Conservation (phyloP, 2,329 filamentous ascomycete species). For the Ustilaginoidea virens region DNA sequence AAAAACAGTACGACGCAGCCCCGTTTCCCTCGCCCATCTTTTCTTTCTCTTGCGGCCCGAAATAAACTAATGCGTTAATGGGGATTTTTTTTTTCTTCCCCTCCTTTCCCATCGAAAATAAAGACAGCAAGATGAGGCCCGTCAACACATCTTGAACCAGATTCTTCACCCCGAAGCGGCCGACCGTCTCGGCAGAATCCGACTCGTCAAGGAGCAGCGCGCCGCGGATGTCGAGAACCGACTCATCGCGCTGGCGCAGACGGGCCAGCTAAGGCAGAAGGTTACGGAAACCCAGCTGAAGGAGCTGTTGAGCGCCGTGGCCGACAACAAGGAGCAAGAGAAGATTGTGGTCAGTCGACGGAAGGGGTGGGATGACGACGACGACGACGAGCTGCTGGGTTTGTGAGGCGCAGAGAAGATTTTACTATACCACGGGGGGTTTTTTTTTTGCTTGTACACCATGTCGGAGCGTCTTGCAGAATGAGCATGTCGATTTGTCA, state of each 20-base stretch:
- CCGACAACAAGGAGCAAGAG: slow-evolving; percentile 62
- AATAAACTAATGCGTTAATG: too few species aligned
- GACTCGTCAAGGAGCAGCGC: slow-evolving; percentile 85
- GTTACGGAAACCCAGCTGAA: slow-evolving; percentile 90
- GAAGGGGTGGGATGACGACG: slow-evolving; percentile 75
- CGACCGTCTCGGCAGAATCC: slow-evolving; percentile 85
- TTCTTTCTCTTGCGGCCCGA: too few species aligned
- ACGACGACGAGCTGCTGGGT: slow-evolving; percentile 63
- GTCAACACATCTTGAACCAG: slow-evolving; percentile 66
- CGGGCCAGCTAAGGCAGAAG: slow-evolving; percentile 72
- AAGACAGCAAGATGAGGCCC: slow-evolving; percentile 49
- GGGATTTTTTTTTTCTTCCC: background rate
- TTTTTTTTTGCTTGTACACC: too few species aligned
- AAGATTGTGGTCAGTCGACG: slow-evolving; percentile 78
- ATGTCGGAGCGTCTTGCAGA: too few species aligned
- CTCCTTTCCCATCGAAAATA: background rate
- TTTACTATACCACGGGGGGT: too few species aligned
- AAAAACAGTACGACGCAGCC: slow-evolving; percentile 26
- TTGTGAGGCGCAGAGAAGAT: slow-evolving; percentile 21
- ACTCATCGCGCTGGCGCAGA: slow-evolving; percentile 78
- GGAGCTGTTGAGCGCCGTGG: slow-evolving; percentile 71
- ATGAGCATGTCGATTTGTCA: too few species aligned
- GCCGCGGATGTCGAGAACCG: slow-evolving; percentile 84
- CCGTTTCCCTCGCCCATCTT: background rate
- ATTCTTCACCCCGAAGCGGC: slow-evolving; percentile 91